These are phyloP conservation scores for Aspergillus asperescens DNA, from an alignment of 495 filamentous ascomycete genomes.

Conservation along the genomic window DNA sequence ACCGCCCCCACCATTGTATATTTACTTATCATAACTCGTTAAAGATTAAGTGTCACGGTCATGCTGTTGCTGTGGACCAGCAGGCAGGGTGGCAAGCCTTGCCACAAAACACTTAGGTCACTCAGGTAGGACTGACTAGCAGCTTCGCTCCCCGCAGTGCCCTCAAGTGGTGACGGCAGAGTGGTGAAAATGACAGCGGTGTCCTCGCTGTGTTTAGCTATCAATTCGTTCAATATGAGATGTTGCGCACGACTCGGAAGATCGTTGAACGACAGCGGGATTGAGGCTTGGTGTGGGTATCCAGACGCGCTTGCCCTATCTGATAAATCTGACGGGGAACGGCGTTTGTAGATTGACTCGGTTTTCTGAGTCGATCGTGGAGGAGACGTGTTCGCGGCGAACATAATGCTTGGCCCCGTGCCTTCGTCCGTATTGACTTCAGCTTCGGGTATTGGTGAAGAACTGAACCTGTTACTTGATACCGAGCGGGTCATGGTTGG, in stretches of 20 bases:
- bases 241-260: slow-evolving; percentile 78
- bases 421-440: slow-evolving; percentile 59
- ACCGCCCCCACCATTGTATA: neutral
- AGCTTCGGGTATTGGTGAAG: slow-evolving; percentile 68
- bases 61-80: slow-evolving; percentile 86
- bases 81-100: slow-evolving; percentile 62
- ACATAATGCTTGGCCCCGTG: slow-evolving; percentile 72
- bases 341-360: slow-evolving; percentile 53
- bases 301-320: slow-evolving; percentile 35
- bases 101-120: slow-evolving; percentile 70
- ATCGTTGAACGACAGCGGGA: slow-evolving; percentile 78
- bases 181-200: slow-evolving; percentile 83
- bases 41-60: slow-evolving; percentile 84
- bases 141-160: slow-evolving; percentile 62
- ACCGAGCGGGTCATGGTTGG: slow-evolving; percentile 31
- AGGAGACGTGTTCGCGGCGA: slow-evolving; percentile 50
- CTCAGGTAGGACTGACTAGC: slow-evolving; percentile 66
- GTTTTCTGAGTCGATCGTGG: slow-evolving; percentile 26
- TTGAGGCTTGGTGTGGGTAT: slow-evolving; percentile 48
- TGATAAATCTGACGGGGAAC: slow-evolving; percentile 24
- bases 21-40: slow-evolving; percentile 11
- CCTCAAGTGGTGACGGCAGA: slow-evolving; percentile 69
- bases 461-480: slow-evolving; percentile 58
- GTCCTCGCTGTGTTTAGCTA: slow-evolving; percentile 60
- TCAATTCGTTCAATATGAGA: slow-evolving; percentile 79